Conservation (phyloP, 176 grass and related monocot genomes). For the Cenchrus purpureus region DNA sequence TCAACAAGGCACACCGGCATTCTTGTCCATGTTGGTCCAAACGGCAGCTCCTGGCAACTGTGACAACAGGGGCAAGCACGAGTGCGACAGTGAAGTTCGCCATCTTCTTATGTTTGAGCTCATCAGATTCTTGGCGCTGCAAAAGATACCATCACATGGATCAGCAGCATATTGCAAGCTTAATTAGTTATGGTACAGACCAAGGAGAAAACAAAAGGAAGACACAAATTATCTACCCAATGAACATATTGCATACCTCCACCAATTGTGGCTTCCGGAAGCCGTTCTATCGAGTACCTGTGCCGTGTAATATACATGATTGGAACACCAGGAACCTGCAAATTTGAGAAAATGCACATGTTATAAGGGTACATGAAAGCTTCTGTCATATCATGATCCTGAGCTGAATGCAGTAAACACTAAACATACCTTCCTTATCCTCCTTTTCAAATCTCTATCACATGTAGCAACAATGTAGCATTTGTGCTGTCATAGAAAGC, state of each 20-base stretch:
- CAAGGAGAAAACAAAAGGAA: background rate
- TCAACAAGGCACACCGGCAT: conserved; percentile 1
- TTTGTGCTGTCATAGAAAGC: conserved; percentile 68
- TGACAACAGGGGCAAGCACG: background rate
- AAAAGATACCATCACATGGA: background rate
- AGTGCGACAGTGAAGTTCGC: background rate
- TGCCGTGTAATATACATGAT: conserved; percentile 91
- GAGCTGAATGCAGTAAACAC: background rate
- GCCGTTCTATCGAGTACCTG: conserved; percentile 81
- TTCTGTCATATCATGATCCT: background rate
- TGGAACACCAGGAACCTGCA: conserved; percentile 82
- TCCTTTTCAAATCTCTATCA: conserved; percentile 86
- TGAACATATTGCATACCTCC: conserved; percentile 54
- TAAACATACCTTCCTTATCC: conserved; percentile 73
- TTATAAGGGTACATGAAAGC: background rate
- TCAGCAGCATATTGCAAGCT: conserved; percentile 35
- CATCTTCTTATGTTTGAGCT: background rate
- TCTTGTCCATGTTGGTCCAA: background rate
- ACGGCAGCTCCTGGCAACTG: background rate
- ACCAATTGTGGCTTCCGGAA: conserved; percentile 89
- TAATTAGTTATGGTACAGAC: background rate
- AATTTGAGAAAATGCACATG: conserved; percentile 12
- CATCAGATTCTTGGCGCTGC: conserved; percentile 83
- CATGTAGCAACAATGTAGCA: conserved; percentile 94
- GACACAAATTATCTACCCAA: background rate